Evolutionary conservation across 2,329 filamentous ascomycete species (phyloP).

Genomic region (Fusarium tanahbumbuense): DNA sequence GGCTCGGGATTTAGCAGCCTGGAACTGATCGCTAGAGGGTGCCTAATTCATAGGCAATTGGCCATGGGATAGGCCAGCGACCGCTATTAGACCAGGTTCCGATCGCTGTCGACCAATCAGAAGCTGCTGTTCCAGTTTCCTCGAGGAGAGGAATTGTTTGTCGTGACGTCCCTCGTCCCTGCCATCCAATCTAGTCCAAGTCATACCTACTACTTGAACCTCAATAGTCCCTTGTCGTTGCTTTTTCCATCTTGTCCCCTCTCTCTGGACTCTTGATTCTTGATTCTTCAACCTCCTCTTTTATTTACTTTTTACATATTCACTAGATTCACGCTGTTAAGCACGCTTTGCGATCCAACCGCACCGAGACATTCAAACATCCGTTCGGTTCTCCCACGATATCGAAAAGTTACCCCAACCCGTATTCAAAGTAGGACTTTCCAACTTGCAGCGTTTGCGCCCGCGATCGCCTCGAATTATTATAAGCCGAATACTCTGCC

Average conservation of each 20-base stretch:
- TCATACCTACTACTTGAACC: slow-evolving; percentile 19
- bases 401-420: slow-evolving; percentile 20
- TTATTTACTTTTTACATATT: slow-evolving; percentile 19
- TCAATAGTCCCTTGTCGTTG: slow-evolving; percentile 35
- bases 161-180: slow-evolving; percentile 40
- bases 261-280: slow-evolving; percentile 29
- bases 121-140: neutral
- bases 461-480: slow-evolving; percentile 20
- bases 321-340: slow-evolving; percentile 1
- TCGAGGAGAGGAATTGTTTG: slow-evolving; percentile 8
- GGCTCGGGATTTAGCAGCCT: slow-evolving; percentile 27
- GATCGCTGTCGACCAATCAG: slow-evolving; percentile 33
- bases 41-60: slow-evolving; percentile 24
- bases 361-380: slow-evolving; percentile 20
- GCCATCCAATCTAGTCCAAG: slow-evolving; percentile 2
- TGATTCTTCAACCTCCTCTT: slow-evolving; percentile 5
- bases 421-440: slow-evolving; percentile 8
- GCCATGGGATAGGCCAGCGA: slow-evolving; percentile 8
- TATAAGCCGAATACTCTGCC: slow-evolving; percentile 7
- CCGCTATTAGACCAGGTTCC: slow-evolving; percentile 7
- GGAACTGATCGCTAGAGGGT: slow-evolving; percentile 18
- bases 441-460: slow-evolving; percentile 24
- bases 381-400: slow-evolving; percentile 19
- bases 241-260: slow-evolving; percentile 33
- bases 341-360: slow-evolving; percentile 9